Percentiles rank a stretch among this genome's conserved stretches.
phyloP scores from a whole-genome alignment of 2,329 filamentous ascomycete genomes.

The Talaromyces albobiverticillius region DNA sequence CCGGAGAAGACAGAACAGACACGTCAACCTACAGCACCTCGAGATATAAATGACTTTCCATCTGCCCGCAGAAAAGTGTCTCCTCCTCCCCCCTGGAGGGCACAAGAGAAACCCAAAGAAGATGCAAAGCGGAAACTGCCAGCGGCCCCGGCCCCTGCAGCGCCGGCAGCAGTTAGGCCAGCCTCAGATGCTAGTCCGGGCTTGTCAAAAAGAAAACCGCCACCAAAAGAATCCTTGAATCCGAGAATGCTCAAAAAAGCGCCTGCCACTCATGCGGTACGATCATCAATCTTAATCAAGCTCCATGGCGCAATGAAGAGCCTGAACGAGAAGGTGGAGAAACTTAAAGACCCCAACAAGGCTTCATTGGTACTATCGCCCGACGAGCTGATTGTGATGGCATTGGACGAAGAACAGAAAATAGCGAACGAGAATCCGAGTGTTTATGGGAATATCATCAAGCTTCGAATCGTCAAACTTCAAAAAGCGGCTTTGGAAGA shows the following conservation, averaged over 20 bases:
- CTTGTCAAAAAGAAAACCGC: constrained; percentile 29
- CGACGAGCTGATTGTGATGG: constrained; percentile 45
- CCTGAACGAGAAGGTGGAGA: constrained; percentile 37
- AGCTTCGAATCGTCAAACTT: constrained; percentile 71
- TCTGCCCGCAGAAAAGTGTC: constrained; percentile 26
- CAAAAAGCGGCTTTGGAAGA: constrained; percentile 70
- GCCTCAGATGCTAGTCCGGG: neutral
- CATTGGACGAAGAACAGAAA: constrained; percentile 69
- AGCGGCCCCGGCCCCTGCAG: neutral
- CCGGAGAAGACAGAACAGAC: constrained; percentile 1
- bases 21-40: constrained; percentile 15
- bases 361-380: constrained; percentile 36
- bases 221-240: constrained; percentile 42
- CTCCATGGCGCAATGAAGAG: constrained; percentile 42
- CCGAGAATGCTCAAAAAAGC: constrained; percentile 44
- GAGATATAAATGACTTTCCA: constrained; percentile 18
- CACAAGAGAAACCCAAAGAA: constrained; percentile 9
- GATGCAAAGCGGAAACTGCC: neutral
- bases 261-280: constrained; percentile 41
- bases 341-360: constrained; percentile 30
- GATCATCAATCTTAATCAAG: constrained; percentile 42
- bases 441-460: constrained; percentile 82
- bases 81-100: constrained; percentile 24
- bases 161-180: neutral
- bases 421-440: constrained; percentile 63